phyloP scores from a whole-genome alignment of 257 asterid genomes.

The Lycium ferocissimum region DNA sequence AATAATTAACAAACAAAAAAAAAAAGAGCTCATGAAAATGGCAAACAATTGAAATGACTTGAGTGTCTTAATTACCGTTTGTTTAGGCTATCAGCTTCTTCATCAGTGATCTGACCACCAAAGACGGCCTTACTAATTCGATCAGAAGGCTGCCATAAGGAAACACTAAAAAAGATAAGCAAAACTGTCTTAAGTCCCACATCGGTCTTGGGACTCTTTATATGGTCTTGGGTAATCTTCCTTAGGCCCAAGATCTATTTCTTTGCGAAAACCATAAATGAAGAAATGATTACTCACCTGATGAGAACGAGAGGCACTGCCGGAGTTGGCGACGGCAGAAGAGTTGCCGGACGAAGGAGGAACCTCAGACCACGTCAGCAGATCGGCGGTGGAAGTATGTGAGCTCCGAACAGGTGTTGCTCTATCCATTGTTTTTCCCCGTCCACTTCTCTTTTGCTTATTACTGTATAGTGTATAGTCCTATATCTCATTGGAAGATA shows the following conservation, averaged over 20 bases:
- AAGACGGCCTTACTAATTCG: slow-evolving; percentile 80
- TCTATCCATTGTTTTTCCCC: slow-evolving; percentile 32
- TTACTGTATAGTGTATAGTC: too few relatives aligned
- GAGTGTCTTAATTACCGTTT: slow-evolving; percentile 49
- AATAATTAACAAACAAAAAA: too few relatives aligned
- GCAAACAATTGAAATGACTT: neutral
- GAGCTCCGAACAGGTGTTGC: slow-evolving; percentile 60
- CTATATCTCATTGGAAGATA: too few relatives aligned
- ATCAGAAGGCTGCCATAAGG: slow-evolving; percentile 60
- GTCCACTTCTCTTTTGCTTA: neutral
- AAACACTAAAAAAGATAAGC: neutral
- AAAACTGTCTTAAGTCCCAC: neutral
- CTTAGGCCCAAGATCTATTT: too few relatives aligned
- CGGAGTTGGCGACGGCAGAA: slow-evolving; percentile 38
- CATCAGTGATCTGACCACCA: slow-evolving; percentile 91
- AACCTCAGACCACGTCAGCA: slow-evolving; percentile 72
- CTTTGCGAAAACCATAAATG: neutral
- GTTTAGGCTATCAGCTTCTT: slow-evolving; percentile 88
- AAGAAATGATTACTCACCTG: slow-evolving; percentile 46
- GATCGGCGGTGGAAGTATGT: slow-evolving; percentile 73
- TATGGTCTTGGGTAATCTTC: too few relatives aligned
- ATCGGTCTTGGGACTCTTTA: too few relatives aligned
- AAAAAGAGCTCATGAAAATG: neutral
- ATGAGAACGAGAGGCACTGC: slow-evolving; percentile 46
- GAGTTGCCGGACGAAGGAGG: slow-evolving; percentile 40